These are phyloP conservation scores for Cercospora nicotianae DNA, from an alignment of 2,329 filamentous ascomycete genomes.

Conservation along the genomic window DNA sequence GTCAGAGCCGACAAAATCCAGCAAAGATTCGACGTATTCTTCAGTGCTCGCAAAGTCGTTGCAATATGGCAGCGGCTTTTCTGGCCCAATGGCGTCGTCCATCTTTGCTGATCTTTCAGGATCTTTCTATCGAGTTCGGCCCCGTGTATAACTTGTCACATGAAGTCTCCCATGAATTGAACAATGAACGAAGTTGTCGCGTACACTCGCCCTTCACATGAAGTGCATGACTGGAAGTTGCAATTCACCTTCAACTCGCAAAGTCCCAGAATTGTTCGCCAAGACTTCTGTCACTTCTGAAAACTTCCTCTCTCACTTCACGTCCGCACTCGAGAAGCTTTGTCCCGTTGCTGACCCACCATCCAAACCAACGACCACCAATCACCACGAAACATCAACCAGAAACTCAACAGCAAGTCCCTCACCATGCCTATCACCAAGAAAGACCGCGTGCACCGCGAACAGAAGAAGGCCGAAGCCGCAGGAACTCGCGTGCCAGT, in stretches of 20 bases:
- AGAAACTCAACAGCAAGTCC: neutral
- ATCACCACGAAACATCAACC: neutral
- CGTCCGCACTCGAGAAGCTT: neutral
- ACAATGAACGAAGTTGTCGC: neutral
- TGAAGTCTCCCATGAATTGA: neutral
- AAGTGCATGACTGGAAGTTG: neutral
- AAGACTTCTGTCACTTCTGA: constrained; percentile 6
- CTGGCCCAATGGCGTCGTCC: constrained; percentile 44
- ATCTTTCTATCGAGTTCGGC: neutral
- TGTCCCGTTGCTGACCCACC: neutral
- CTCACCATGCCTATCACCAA: constrained; percentile 51
- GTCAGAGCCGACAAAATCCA: constrained; percentile 72
- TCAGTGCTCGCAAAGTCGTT: constrained; percentile 67
- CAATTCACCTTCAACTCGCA: neutral
- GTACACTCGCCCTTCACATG: neutral
- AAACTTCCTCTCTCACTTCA: neutral
- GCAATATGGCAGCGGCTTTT: constrained; percentile 64
- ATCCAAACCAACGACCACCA: neutral
- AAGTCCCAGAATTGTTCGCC: neutral
- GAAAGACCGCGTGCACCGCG: constrained; percentile 54
- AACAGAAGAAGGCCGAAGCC: constrained; percentile 58
- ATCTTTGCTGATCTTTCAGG: neutral
- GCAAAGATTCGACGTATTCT: constrained; percentile 74
- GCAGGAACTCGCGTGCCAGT: constrained; percentile 56
- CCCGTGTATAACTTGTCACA: neutral